Evolutionary conservation across 331 rosid genomes (phyloP), one percentile per base, ranked within the genome.

Genomic region (Phaseolus coccineus): DNA sequence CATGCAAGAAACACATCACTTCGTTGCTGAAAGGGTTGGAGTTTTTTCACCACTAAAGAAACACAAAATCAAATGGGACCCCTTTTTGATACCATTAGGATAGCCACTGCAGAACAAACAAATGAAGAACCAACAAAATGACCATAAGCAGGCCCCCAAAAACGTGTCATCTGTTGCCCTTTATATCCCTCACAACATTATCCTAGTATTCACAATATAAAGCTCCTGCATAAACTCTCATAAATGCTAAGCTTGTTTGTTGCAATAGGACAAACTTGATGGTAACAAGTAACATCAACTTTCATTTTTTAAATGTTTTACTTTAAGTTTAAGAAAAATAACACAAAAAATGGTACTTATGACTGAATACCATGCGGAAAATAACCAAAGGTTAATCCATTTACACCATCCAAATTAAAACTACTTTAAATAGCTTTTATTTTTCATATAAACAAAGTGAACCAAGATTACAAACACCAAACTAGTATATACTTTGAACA

Each of bases 41-140:
- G 64, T 53, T 59, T 19, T 68, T 67, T 59, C 77, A 51, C 79
- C 78, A 65, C 69, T 61, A n/a, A 74, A 30, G 85, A 63, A 83
- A 77, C 91, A 81, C 44, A 71, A 55, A 77, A 78, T 48, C 71
- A 72, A 71, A 82, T 71, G 59, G 84, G 51, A 77, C 77, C 81
- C 72, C 31, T 33, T 64, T 77, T n/a, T 14, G 31, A 71, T 78
- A 73, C 58, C 83, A 78, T 57, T 46, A 57, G 27, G 80, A 79
- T 70, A 67, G 80, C 81, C 81, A 69, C 80, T 15, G 71, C 10
- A 22, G 66, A 61, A 44, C 56, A 57, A 87, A 80, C 71, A 81
- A 40, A 83, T 39, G 30, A 75, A 47, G 44, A 65, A 48, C 73
- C 65, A 50, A 13, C 53, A 42, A 67, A 13, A 52, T 67, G 12